Evolutionary conservation across 176 grass and related monocot genomes (phyloP), one percentile per base, ranked within the genome.

Genomic region (Carex parvula): DNA sequence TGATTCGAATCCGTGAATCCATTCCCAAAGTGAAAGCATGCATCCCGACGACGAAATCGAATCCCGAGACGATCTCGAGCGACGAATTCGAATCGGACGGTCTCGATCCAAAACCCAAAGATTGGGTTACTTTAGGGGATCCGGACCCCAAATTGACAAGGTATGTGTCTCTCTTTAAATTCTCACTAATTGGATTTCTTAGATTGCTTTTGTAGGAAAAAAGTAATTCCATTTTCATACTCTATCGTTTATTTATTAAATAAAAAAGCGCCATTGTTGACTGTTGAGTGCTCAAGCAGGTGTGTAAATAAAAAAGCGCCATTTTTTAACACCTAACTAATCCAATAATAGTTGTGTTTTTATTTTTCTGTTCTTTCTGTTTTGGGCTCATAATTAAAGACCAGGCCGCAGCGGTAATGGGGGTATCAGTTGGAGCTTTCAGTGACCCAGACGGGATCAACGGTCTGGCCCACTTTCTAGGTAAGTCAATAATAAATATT

Each of bases 401-500:
- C n/a, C n/a, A n/a, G n/a, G n/a, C n/a, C n/a, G n/a, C n/a, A n/a
- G n/a, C n/a, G n/a, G n/a, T n/a, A n/a, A n/a, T n/a, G n/a, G n/a
- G n/a, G n/a, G n/a, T n/a, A n/a, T n/a, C n/a, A n/a, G n/a, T n/a
- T n/a, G n/a, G n/a, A n/a, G n/a, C n/a, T n/a, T n/a, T 24, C 22
- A 0, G 22, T n/a, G 88, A 90, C 42, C 89, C 89, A 3, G 85
- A 87, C 35, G 89, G 60, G 18, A 81, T 87, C n/a, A 84, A 84
- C 44, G 89, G 89, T 17, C 89, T 98, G 68, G 93, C 96, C 70
- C 96, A 98, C 87, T 98, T 98, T 85, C 91, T 98, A 60, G 96
- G 96, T 98, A 70, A 86, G 83, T 86, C 57, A 29, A 48, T 10
- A 48, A n/a, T n/a, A n/a, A 46, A 46, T 59, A 69, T 64, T 63